Evolutionary conservation across 208 protist genomes (phyloP), one percentile per base, ranked within the genome.

Genomic region (Leishmania martiniquensis): DNA sequence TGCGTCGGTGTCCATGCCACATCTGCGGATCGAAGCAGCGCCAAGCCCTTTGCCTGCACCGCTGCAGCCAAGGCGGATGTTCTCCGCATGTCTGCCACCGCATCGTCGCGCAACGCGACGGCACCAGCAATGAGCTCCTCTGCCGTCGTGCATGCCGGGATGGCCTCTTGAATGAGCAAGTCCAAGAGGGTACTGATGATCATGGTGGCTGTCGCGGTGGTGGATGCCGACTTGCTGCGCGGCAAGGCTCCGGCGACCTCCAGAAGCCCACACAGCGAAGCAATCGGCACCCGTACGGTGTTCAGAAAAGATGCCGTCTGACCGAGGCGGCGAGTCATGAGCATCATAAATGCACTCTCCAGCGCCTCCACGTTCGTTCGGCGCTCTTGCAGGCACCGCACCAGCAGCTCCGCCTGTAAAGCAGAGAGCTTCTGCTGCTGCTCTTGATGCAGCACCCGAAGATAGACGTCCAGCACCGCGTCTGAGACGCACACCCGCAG

Each of bases 271-370:
- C 72, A 65, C 49, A 85, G 66, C 51, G 76, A 63, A 51, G 55
- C 32, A 12, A 65, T 45, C 29, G 81, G 76, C 49, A 85, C 57
- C 37, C 34, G 42, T 47, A 65, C 70, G 32, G 44, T 45, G 13
- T 4, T 57, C 20, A 85, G 39, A 20, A 85, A 69, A 2, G 81
- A 42, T 45, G 76, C 67, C 0, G 69, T 62, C 70, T 85, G 82
- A 0, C 93, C 93, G 13, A 95, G 74, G 9, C 89, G 85, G 2
- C 91, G 88, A n/a, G 90, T 85, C 76, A 91, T 67, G 10, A 97
- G 83, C 68, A 90, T 73, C 68, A 90, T 81, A 45, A 91, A 90
- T 22, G 85, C 81, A 22, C 77, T 80, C 78, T 96, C 89, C 60
- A 97, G 71, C 25, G 77, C 60, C 10, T 62, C 76, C 29, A 73